These are phyloP conservation scores for Spiromastix sp. DNA, from an alignment of 2,329 filamentous ascomycete genomes.

Conservation along the genomic window DNA sequence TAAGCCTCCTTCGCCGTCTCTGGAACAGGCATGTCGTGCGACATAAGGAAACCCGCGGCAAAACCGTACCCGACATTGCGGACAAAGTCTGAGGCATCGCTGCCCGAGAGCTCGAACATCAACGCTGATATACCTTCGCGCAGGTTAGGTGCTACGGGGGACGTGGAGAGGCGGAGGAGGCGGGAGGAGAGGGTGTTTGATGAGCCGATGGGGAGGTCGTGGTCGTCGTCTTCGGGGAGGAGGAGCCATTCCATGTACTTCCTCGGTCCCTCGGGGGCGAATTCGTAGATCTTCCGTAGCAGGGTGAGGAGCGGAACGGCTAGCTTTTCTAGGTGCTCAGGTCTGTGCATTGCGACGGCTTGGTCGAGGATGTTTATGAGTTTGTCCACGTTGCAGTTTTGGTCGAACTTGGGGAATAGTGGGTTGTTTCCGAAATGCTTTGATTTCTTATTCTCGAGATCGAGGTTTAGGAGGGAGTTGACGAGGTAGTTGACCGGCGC, in stretches of 20 bases:
- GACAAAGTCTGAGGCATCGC: constrained; percentile 69
- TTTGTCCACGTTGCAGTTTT: constrained; percentile 50
- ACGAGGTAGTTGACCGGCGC: constrained; percentile 61
- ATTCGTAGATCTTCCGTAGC: constrained; percentile 59
- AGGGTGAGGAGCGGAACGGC: constrained; percentile 66
- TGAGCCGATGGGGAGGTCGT: constrained; percentile 65
- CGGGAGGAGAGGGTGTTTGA: constrained; percentile 64
- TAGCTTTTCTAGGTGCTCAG: constrained; percentile 60
- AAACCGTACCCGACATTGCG: constrained; percentile 91
- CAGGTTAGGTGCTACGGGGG: constrained; percentile 59
- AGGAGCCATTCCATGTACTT: constrained; percentile 55
- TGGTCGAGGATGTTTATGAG: constrained; percentile 61
- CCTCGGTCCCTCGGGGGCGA: constrained; percentile 54
- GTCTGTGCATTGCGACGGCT: constrained; percentile 52
- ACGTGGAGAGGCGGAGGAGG: constrained; percentile 67
- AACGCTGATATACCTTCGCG: constrained; percentile 66
- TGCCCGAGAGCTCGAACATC: constrained; percentile 78
- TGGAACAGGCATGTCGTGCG: constrained; percentile 70
- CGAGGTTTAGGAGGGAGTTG: constrained; percentile 72
- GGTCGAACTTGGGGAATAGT: constrained; percentile 56
- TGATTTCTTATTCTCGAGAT: constrained; percentile 48
- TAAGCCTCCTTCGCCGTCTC: constrained; percentile 51
- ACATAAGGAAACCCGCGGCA: constrained; percentile 80
- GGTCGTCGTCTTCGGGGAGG: constrained; percentile 67
- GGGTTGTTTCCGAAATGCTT: constrained; percentile 36